Base-by-base conservation (phyloP, 441 rosid genomes). In the Bruguiera hainesii region DNA sequence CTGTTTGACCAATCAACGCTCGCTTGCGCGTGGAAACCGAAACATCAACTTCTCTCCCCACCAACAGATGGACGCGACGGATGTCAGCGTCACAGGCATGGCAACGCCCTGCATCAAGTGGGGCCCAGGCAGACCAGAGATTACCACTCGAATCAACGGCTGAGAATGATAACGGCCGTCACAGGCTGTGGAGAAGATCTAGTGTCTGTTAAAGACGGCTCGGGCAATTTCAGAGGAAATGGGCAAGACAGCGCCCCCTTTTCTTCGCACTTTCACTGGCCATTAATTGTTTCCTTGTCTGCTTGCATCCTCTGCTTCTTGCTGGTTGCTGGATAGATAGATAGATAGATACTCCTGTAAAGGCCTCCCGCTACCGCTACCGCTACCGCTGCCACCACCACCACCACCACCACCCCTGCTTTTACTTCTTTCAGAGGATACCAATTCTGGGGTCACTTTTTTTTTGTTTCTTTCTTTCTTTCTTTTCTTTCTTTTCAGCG, bases 141-240 rank as follows among this genome's bases (percentile, higher is more conserved):
- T 11, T 13, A 11, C 48, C 29, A 11, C 11, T 8, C 10, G 3
- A 39, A 11, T 33, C 46, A 1, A 25, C 50, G 69, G 71, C 39
- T 5, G 0, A 1, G 0, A 49, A 28, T 65, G 51, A 68, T 69
- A 69, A 66, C 76, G 33, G 64, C 46, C 63, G 4, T 69, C 70
- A 58, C 74, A 57, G 72, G 1, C 42, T 0, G 21, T 9, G 3
- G 55, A 23, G 5, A 23, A 5, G 21, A 52, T 1, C 4, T 0
- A 8, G 10, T 52, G 11, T 2, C 13, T 8, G 7, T n/a, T 51
- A 5, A 10, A 23, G 56, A 51, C 26, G 6, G 25, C 0, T 11
- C 21, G 18, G 56, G 18, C 56, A 0, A 3, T 20, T 21, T 3
- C 56, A 2, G 3, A 1, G 20, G 56, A 21, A 4, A 0, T 52